Evolutionary conservation across 805 yeast species (phyloP).

Genomic region (Kodamaea leandrae): DNA sequence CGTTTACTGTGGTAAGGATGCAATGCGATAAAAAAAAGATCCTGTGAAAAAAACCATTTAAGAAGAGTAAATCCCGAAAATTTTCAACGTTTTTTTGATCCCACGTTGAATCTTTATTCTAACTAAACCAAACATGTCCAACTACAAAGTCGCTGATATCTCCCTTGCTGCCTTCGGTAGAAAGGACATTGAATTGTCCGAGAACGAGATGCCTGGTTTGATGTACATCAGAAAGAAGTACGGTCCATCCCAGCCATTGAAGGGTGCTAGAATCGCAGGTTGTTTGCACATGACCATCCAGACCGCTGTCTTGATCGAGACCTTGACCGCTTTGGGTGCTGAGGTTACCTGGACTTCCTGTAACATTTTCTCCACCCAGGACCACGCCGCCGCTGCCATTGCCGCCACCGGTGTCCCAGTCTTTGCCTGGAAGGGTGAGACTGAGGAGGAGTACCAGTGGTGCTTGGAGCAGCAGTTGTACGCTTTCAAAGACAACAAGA

Average conservation of each 20-base stretch:
- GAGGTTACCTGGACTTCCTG: constrained; percentile 99
- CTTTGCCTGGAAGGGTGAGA: constrained; percentile 99
- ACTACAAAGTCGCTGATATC: constrained; percentile 96
- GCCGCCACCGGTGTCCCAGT: constrained; percentile 99
- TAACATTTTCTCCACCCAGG: constrained; percentile 99
- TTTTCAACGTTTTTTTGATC: constrained; percentile 6
- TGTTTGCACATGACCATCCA: constrained; percentile 99
- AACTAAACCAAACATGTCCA: constrained; percentile 32
- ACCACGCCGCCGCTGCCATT: constrained; percentile 99
- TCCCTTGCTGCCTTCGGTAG: constrained; percentile 99
- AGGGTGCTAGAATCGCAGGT: constrained; percentile 98
- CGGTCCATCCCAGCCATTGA: constrained; percentile 89
- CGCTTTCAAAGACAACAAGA: constrained; percentile 93
- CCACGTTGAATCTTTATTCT: constrained; percentile 6
- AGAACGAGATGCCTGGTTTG: constrained; percentile 99
- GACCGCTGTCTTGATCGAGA: constrained; percentile 98
- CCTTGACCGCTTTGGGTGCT: constrained; percentile 95
- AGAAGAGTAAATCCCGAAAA: constrained; percentile 3
- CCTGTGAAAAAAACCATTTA: constrained; percentile 5
- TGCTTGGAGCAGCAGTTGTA: constrained; percentile 99
- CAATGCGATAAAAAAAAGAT: no score
- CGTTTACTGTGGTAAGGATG: constrained; percentile 1
- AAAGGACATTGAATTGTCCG: constrained; percentile 98
- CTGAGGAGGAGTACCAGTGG: constrained; percentile 99
- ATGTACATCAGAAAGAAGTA: constrained; percentile 95